Base-by-base conservation (phyloP, 176 grass and related monocot genomes). In the Oryza meridionalis region DNA sequence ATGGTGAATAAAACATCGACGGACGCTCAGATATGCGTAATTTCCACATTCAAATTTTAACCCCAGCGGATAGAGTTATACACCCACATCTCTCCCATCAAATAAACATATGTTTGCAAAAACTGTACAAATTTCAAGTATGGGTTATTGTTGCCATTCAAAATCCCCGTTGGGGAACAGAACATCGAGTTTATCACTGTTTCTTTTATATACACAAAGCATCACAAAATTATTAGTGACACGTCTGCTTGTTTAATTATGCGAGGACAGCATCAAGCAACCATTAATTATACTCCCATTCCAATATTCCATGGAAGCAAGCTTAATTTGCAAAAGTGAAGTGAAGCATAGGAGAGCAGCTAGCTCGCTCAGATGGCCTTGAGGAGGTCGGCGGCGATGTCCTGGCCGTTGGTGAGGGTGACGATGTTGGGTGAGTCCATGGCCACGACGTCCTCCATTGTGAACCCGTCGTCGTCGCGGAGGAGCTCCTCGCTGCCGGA, bases 401-500 rank as follows among this genome's bases (percentile, higher is more conserved):
- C 58, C 21, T 47, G 82, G 26, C 68, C 87, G 44, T 90, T 72
- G 15, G 44, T 14, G 46, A 93, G 53, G 24, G 77, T 77, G 70
- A 90, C n/a, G 38, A 95, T 88, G 75, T 95, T 91, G 4, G 90
- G 80, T 21, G 84, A 79, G 67, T 88, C 93, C 27, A 84, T 82
- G 47, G 73, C 85, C 17, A 95, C 90, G 71, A 98, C 91, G 69
- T 98, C 96, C 71, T 91, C 87, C 12, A 53, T 81, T 17, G 75
- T 77, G 51, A 87, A 92, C 25, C 93, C 86, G 26, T 93, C 91
- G 6, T 88, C 83, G 31, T 80, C 93, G 14, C 96, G 76, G 65
- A 91, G 80, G 40, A 95, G 89, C 89, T 88, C 85, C 72, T 95
- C 96, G 42, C 91, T 88, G 84, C 93, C 96, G 25, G 35, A 65